A percentile compares a stretch with the other conserved stretches of the same genome.
Conservation (phyloP, 371 early-diverging fungal species). For the Circinella minor region DNA sequence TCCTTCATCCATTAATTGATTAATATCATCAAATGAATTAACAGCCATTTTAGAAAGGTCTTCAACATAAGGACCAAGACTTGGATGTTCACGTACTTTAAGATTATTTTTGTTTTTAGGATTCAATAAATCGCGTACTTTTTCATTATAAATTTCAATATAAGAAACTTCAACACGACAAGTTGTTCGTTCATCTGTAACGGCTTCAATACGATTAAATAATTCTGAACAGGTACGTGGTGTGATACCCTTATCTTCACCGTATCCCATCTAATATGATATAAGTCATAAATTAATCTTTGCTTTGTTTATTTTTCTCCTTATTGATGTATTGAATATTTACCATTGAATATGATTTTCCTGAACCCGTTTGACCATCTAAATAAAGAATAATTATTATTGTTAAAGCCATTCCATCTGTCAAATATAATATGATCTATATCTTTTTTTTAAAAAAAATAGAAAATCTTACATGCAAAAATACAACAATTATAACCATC, state of each 20-base stretch:
- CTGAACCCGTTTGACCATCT: constrained; percentile 90
- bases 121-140: constrained; percentile 89
- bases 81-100: constrained; percentile 88
- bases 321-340: constrained; percentile 3
- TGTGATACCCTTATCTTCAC: constrained; percentile 83
- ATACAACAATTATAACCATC: constrained; percentile 89
- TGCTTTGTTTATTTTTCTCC: background rate
- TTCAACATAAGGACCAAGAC: constrained; percentile 91
- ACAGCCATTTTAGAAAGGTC: constrained; percentile 87
- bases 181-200: constrained; percentile 50
- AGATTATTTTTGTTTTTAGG: constrained; percentile 79
- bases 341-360: constrained; percentile 88
- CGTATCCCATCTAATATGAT: constrained; percentile 63
- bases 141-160: constrained; percentile 88
- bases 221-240: constrained; percentile 83
- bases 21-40: constrained; percentile 76
- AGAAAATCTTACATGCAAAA: constrained; percentile 73
- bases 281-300: background rate
- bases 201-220: constrained; percentile 66
- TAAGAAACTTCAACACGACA: constrained; percentile 85
- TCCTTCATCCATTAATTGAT: constrained; percentile 86
- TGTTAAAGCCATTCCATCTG: background rate
- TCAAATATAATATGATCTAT: background rate
- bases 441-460: no score
- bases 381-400: background rate